Evolutionary conservation across 495 filamentous ascomycete genomes (phyloP), one percentile per base, ranked within the genome.

Genomic region (Annulohypoxylon moriforme): DNA sequence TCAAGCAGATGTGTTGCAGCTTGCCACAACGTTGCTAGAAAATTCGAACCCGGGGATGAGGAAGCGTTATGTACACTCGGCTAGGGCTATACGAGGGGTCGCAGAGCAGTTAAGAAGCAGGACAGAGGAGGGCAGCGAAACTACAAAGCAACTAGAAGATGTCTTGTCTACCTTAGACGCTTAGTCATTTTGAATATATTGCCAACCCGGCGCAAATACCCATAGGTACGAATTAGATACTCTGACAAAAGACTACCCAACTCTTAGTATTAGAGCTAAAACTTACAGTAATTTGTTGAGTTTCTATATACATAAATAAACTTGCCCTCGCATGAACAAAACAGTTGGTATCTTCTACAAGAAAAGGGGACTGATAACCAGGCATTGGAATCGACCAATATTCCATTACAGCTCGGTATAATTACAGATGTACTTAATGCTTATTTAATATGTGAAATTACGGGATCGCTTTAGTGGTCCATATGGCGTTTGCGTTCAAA

Each of bases 1-100:
- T 33, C 79, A 81, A 34, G 80, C 84, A 3, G 86, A 84, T 4
- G 79, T 81, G 11, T 74, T 87, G 38, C 85, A 88, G 72, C 79
- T 90, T 0, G 82, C 81, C 5, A 77, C 82, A 7, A 78, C 85
- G 25, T 68, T 89, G 47, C 58, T 90, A 59, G 78, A 56, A 2
- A 81, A 82, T 42, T 79, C 84, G 31, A 80, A 80, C n/a, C 78
- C 72, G 3, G 82, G 80, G 0, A 69, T 85, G 74, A 77, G 74
- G 62, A 83, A 75, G 64, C 70, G 84, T n/a, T 86, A 83, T 59
- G 62, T 78, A 3, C 83, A 84, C 44, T 82, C 80, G 22, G 74
- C 64, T 2, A 66, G 67, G n/a, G 81, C 83, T 0, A 73, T 86
- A 29, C 31, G 78, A 10, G 83, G 84, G 1, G 60, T 85, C 31